Evolutionary conservation across 345 rosid species (phyloP).

Genomic region (Arabis hirsuta): DNA sequence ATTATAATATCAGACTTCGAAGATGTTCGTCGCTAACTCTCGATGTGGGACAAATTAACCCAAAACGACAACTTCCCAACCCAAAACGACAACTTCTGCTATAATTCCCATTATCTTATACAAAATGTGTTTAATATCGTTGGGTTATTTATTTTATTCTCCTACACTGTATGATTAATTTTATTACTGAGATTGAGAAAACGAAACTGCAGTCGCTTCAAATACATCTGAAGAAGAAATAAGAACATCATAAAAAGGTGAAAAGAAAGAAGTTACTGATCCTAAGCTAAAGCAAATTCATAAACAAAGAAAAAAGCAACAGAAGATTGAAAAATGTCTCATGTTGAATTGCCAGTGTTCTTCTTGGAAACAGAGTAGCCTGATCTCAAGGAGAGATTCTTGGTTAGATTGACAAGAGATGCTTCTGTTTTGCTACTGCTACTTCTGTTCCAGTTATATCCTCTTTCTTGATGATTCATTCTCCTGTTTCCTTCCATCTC

Average conservation of each 20-base stretch:
- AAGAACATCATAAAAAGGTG: background rate
- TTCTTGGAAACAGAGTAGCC: conserved; percentile 45
- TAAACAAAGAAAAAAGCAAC: background rate
- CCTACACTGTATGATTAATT: background rate
- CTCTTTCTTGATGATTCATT: conserved; percentile 33
- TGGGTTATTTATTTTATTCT: background rate
- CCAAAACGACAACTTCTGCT: too few species aligned
- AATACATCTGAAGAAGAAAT: background rate
- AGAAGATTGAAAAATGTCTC: background rate
- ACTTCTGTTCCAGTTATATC: conserved; percentile 36
- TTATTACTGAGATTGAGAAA: background rate
- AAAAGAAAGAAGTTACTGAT: background rate
- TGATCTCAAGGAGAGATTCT: conserved; percentile 57
- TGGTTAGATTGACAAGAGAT: conserved; percentile 55
- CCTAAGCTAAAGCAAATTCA: conserved; percentile 8
- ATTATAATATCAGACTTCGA: background rate
- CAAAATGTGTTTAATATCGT: background rate
- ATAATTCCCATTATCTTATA: background rate
- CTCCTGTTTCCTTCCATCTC: conserved; percentile 46
- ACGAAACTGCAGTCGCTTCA: background rate
- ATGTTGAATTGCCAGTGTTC: conserved; percentile 29
- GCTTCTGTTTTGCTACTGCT: conserved; percentile 36
- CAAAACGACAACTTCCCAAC: background rate
- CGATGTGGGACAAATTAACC: conserved; percentile 39
- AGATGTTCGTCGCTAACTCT: background rate